Percentiles rank a stretch among this genome's conserved stretches.
phyloP scores from a whole-genome alignment of 768 basidiomycete species.

The Pleurotus tuoliensis region DNA sequence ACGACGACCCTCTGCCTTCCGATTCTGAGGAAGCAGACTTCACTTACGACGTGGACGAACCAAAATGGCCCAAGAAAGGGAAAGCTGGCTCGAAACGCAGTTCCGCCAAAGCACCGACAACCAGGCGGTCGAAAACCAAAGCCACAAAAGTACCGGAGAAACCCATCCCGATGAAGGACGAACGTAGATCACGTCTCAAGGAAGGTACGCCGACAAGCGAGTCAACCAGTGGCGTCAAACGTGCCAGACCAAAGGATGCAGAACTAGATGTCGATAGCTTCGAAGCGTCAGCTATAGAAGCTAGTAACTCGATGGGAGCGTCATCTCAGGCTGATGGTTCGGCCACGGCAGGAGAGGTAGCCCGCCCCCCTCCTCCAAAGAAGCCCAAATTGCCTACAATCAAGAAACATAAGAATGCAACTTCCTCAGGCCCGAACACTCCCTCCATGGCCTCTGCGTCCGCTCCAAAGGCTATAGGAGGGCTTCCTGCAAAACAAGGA shows the following conservation, averaged over 20 bases:
- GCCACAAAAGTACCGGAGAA: constrained; percentile 20
- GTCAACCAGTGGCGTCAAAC: constrained; percentile 24
- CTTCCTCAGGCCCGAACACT: constrained; percentile 13
- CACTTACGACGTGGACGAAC: constrained; percentile 9
- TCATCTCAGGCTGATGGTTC: constrained; percentile 18
- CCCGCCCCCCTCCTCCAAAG: constrained; percentile 40
- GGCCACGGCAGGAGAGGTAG: constrained; percentile 22
- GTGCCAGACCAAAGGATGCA: constrained; percentile 25
- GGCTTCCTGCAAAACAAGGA: constrained; percentile 16
- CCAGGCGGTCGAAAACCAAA: constrained; percentile 5
- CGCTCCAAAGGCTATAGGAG: constrained; percentile 15
- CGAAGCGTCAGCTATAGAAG: constrained; percentile 25
- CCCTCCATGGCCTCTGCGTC: constrained; percentile 21
- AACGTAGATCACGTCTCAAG: constrained; percentile 24
- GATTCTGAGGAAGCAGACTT: constrained; percentile 16
- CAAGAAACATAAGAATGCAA: constrained; percentile 53
- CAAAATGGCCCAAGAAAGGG: constrained; percentile 14
- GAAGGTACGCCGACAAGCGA: constrained; percentile 11
- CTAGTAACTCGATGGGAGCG: constrained; percentile 26
- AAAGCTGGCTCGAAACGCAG: constrained; percentile 11
- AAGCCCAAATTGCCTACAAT: constrained; percentile 68
- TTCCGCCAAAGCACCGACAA: constrained; percentile 4
- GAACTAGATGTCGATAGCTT: constrained; percentile 23
- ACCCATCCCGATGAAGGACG: constrained; percentile 35
- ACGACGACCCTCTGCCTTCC: constrained; percentile 17